phyloP scores from a whole-genome alignment of 2,329 filamentous ascomycete genomes.

The Pseudovirgaria hyperparasitica region DNA sequence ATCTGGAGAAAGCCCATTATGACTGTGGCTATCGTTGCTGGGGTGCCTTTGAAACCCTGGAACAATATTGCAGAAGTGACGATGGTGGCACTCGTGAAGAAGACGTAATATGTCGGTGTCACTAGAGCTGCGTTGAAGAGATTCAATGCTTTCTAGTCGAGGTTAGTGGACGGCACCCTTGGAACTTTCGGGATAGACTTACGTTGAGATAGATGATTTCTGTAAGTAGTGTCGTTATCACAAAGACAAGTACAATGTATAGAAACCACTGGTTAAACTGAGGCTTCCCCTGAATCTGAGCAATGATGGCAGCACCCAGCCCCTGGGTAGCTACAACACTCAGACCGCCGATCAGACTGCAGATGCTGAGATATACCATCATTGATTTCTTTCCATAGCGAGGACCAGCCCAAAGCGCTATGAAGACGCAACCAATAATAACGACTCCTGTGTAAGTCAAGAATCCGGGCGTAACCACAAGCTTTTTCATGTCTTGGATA shows the following conservation, averaged over 20 bases:
- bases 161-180: constrained; percentile 18
- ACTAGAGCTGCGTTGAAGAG: constrained; percentile 94
- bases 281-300: constrained; percentile 64
- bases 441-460: constrained; percentile 74
- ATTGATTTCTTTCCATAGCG: constrained; percentile 93
- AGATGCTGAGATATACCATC: constrained; percentile 94
- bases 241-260: constrained; percentile 84
- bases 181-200: constrained; percentile 29
- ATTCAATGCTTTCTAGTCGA: constrained; percentile 86
- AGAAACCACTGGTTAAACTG: constrained; percentile 98
- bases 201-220: constrained; percentile 96
- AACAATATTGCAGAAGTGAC: constrained; percentile 88
- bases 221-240: constrained; percentile 74
- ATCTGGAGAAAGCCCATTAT: constrained; percentile 91
- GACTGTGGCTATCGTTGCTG: constrained; percentile 69
- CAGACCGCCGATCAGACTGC: constrained; percentile 84
- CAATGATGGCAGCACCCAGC: constrained; percentile 78
- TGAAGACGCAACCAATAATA: constrained; percentile 56
- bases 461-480: constrained; percentile 77
- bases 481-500: constrained; percentile 87
- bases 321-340: constrained; percentile 94
- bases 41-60: constrained; percentile 81
- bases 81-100: constrained; percentile 93
- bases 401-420: constrained; percentile 71
- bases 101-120: constrained; percentile 96